A percentile compares a stretch with the other conserved stretches of the same genome.
phyloP scores from a whole-genome alignment of 2,329 filamentous ascomycete genomes.

The Amphichorda felina region DNA sequence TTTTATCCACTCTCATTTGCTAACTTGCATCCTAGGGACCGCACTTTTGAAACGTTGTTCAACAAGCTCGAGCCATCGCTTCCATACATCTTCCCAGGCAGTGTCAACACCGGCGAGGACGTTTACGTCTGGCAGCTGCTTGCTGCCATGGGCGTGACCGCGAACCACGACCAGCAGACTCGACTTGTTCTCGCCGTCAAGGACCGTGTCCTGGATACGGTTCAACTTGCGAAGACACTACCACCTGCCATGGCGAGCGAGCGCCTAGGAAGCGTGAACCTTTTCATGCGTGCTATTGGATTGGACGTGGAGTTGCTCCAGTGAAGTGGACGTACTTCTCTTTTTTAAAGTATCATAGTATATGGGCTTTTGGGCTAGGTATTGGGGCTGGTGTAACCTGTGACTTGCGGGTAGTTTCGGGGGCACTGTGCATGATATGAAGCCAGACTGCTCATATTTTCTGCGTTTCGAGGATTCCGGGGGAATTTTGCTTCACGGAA shows the following conservation, averaged over 20 bases:
- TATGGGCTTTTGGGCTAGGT: not conserved
- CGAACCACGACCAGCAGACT: conserved; percentile 89
- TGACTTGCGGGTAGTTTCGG: not conserved
- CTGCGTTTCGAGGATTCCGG: no score
- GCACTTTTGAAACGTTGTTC: conserved; percentile 78
- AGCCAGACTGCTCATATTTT: no score
- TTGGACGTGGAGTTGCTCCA: conserved; percentile 74
- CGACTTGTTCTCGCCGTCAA: conserved; percentile 90
- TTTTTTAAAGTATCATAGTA: not conserved
- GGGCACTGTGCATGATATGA: not conserved
- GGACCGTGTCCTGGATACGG: conserved; percentile 94
- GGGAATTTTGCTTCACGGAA: no score
- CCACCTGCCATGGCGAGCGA: conserved; percentile 76
- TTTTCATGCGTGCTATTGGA: conserved; percentile 99
- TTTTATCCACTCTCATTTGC: conserved; percentile 6
- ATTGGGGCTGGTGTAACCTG: not conserved
- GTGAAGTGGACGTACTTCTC: conserved; percentile 10
- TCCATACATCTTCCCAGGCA: conserved; percentile 78
- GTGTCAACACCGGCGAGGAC: conserved; percentile 83
- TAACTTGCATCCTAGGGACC: conserved; percentile 42
- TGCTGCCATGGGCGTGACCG: conserved; percentile 86
- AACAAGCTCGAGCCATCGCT: conserved; percentile 75
- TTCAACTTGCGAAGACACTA: conserved; percentile 77
- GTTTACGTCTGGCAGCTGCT: conserved; percentile 98
- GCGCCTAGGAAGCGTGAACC: conserved; percentile 82